phyloP scores from a whole-genome alignment of 495 filamentous ascomycete genomes.

The Penicillium argentinense region DNA sequence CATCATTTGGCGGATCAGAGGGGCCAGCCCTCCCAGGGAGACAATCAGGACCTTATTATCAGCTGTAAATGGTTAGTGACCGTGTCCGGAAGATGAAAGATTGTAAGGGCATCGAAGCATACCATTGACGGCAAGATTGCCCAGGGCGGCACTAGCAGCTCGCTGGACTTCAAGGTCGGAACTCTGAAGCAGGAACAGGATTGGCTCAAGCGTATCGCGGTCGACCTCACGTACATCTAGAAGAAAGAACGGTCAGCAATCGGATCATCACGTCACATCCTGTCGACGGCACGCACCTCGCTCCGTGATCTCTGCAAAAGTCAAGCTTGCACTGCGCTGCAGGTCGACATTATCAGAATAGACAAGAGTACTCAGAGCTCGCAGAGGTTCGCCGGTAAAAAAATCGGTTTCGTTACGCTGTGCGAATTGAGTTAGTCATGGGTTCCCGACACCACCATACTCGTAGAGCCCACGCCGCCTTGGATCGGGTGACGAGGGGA shows the following conservation, averaged over 20 bases:
- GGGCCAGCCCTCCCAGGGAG: slow-evolving; percentile 81
- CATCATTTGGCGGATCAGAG: slow-evolving; percentile 97
- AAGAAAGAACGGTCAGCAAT: slow-evolving; percentile 11
- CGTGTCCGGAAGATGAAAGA: not conserved
- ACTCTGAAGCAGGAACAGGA: slow-evolving; percentile 91
- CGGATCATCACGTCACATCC: slow-evolving; percentile 6
- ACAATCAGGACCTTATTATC: slow-evolving; percentile 98
- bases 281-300: slow-evolving; percentile 63
- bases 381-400: slow-evolving; percentile 95
- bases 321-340: slow-evolving; percentile 94
- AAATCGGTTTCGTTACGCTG: slow-evolving; percentile 96
- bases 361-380: slow-evolving; percentile 89
- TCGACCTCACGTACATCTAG: slow-evolving; percentile 96
- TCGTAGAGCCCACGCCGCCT: not conserved
- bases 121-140: slow-evolving; percentile 97
- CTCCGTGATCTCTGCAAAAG: slow-evolving; percentile 98
- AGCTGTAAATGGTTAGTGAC: slow-evolving; percentile 60
- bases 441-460: not conserved
- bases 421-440: slow-evolving; percentile 15
- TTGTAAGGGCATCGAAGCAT: not conserved
- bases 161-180: slow-evolving; percentile 96
- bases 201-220: slow-evolving; percentile 90
- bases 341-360: slow-evolving; percentile 99
- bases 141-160: slow-evolving; percentile 92
- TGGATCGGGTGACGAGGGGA: slow-evolving; percentile 3